Base-by-base conservation (phyloP, 352 stramenopile species). In the Peronospora farinosa region DNA sequence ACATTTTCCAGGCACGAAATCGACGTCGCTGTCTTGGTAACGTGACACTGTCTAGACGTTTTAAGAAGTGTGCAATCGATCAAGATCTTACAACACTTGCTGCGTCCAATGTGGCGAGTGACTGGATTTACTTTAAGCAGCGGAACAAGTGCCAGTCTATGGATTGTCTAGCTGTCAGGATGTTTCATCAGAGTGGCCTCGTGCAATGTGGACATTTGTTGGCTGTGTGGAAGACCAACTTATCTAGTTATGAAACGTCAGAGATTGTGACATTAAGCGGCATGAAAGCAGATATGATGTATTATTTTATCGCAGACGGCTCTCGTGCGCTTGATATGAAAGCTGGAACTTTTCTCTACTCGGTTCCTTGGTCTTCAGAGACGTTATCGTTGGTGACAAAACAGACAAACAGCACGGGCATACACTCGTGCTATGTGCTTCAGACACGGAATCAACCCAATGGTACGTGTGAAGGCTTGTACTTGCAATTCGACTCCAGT, bases 91-190 rank as follows among this genome's bases (percentile, higher is more conserved):
- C 76, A 5, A 64, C 51, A 2, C 66, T 76, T 31, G 70, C 61
- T 2, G 54, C 57, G 16, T 70, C 76, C 2, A 86, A 87, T 45
- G 57, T 87, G 25, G 54, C 65, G 3, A 57, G 54, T 3, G 78
- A 88, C 57, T 93, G 79, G 82, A 54, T 88, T 25, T 69, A 75
- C 56, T 91, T 86, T 56, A 88, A 84, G 19, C 57, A 86, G 44
- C 27, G 62, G 3, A 27, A 40, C 25, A 66, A 62, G 27, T 90
- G 79, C 38, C 42, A 63, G 8, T 90, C 82, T 16, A 59, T 45
- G 1, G 82, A 91, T 60, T 93, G 82, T 57, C 47, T 60, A 1
- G 76, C 67, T 0, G 67, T 85, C 13, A 57, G 51, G 12, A 67
- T 75, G 50, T 86, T 93, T 45, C 69, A 89, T 38, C 49, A 76